Evolutionary conservation across 2,329 filamentous ascomycete species (phyloP).

Genomic region (Penicillium olsonii): DNA sequence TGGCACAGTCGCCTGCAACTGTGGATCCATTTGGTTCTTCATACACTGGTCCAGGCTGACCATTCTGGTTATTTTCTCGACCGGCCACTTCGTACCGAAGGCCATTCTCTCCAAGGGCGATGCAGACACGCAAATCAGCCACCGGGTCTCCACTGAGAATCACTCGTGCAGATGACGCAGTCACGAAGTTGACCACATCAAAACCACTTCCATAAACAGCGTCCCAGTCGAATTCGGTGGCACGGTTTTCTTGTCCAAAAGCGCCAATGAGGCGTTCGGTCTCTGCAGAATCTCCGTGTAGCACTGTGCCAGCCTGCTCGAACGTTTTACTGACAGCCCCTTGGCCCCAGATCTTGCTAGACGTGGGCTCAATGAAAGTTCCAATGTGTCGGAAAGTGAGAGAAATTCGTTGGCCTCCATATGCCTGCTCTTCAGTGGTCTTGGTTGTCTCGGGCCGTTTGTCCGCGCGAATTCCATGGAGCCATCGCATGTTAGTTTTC

Average conservation of each 20-base stretch:
- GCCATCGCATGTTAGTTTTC: conserved; percentile 79
- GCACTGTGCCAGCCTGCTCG: conserved; percentile 60
- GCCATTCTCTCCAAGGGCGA: conserved; percentile 42
- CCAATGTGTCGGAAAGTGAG: conserved; percentile 88
- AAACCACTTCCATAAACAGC: conserved; percentile 76
- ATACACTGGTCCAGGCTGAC: conserved; percentile 26
- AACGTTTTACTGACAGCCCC: conserved; percentile 72
- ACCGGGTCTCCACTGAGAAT: conserved; percentile 34
- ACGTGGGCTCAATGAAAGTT: conserved; percentile 72
- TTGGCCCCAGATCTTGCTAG: conserved; percentile 81
- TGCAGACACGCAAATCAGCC: conserved; percentile 40
- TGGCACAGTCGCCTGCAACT: conserved; percentile 34
- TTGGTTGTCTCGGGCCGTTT: conserved; percentile 72
- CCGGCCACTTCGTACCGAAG: conserved; percentile 35
- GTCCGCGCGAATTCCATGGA: conserved; percentile 89
- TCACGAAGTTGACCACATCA: conserved; percentile 65
- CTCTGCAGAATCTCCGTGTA: conserved; percentile 69
- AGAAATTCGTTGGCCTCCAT: conserved; percentile 76
- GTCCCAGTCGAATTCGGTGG: conserved; percentile 70
- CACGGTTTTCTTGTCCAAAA: conserved; percentile 84
- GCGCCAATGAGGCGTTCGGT: conserved; percentile 68
- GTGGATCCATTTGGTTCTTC: conserved; percentile 30
- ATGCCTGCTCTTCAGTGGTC: conserved; percentile 68
- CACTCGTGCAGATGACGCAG: conserved; percentile 34
- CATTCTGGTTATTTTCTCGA: background rate